Base-by-base conservation (phyloP, 352 stramenopile species). In the Pythium folliculosum region DNA sequence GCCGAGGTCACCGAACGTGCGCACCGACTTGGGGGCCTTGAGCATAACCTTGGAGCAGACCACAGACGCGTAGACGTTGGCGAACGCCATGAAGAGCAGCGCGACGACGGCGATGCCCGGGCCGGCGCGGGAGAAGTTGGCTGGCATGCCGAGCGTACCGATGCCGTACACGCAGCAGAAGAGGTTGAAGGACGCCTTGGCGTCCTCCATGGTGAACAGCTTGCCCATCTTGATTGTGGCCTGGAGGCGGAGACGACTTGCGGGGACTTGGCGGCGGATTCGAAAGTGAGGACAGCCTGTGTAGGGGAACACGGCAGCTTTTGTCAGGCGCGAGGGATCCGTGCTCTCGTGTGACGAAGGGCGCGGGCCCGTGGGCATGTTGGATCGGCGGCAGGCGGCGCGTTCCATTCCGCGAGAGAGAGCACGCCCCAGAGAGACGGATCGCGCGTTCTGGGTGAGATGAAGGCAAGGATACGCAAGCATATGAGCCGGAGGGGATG, bases 1-100 rank as follows among this genome's bases (percentile, higher is more conserved):
- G 32, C 82, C 82, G 43, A 90, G 76, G 45, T 90, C 82, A 25
- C 80, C 72, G 44, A 80, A 89, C 9, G 82, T 89, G 38, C 73
- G 76, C 19, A 90, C 79, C 6, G 68, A 73, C 25, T 66, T 64
- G 4, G 81, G 81, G 16, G 81, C 81, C 8, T 78, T 60, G 22
- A 90, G 67, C 64, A 90, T 77, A 14, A 85, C 73, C 58, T 85
- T 86, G 67, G 77, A 84, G 69, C 76, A 79, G 1, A 71, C 67
- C 27, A 89, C 76, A 5, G 78, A 86, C 23, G 81, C 75, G 60
- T 88, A 89, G 53, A 88, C 69, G 30, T 57, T 57, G 51, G 51
- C 51, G 30, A 57, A 57, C 25, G 25, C 51, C 51, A 57, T 57
- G 51, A 57, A 57, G 1, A 78, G 77, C 35, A 80, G 37, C 52